Evolutionary conservation across 2,329 filamentous ascomycete species (phyloP), one percentile per base, ranked within the genome.

Genomic region (Passalora sequoiae): DNA sequence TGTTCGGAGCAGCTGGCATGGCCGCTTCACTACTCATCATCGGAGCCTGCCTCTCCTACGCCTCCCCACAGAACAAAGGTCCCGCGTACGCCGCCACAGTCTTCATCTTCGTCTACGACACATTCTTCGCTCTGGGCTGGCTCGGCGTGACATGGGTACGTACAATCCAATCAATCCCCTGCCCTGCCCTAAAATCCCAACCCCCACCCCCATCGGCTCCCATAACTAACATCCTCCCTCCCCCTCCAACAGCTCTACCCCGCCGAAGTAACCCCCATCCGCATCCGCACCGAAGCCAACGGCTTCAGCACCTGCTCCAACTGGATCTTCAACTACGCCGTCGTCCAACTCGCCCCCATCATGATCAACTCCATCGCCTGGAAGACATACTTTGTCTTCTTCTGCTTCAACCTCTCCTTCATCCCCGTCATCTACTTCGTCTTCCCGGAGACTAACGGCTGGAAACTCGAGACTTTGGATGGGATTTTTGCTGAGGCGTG

Each of bases 261-360:
- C 4, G 59, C 60, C 12, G 58, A 62, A 50, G 36, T 75, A 53
- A 75, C 49, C 3, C 39, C 41, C 4, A 32, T 75, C 55, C 29
- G 71, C 57, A 76, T 72, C 4, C 69, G 74, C 37, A 69, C 72
- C 28, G 74, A 75, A 63, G 73, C 73, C 25, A 75, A 75, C 53
- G 72, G 73, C 1, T 61, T 75, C 6, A 73, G 71, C 0, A 76
- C 73, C 2, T 72, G 69, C 57, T 68, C 67, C 13, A 77, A 76
- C 62, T 51, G 49, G 49, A 25, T 46, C 4, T 50, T 57, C 30
- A 54, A 51, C 16, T 46, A 46, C 20, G 46, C 44, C 10, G 47
- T 52, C 6, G 49, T 52, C 7, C 47, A 49, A 38, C 46, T 54
- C 8, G 74, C 72, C 0, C 72, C 73, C 0, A 64, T 69, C 3